Base-by-base conservation (phyloP, 768 basidiomycete species). In the Pulveroboletus sp. region DNA sequence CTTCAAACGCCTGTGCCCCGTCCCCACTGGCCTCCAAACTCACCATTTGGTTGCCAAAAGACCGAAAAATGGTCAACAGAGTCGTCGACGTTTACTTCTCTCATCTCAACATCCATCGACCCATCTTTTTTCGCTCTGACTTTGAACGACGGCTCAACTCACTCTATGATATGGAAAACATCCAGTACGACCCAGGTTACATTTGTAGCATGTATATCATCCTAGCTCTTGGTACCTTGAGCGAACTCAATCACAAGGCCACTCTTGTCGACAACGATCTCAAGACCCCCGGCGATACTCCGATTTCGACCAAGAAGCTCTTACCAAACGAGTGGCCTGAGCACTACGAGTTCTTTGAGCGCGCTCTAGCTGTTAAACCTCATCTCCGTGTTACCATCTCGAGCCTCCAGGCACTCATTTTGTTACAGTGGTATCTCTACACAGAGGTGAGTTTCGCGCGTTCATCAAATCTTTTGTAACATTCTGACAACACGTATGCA, bases 391-490 rank as follows among this genome's bases (percentile, higher is more conserved):
- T 91, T 61, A 89, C 89, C 5, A 79, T 91, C 38, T 82, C 84
- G 6, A 89, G 87, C 62, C 69, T 93, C 52, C 90, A 93, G 65
- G 86, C 90, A 0, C 76, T 93, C 46, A 89, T 91, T 24, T 68
- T 93, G 6, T 67, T 92, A 41, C 91, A 93, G 48, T 92, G 89
- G 90, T 91, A 92, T 67, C 76, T 93, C 18, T 93, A 92, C 60
- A 89, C 84, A 18, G 90, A 92, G 77, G 90, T 88, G 56, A 47
- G 78, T 61, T 17, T 4, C 39, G 3, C 21, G 2, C 18, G 9
- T 43, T 30, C 10, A 28, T 28, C 9, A 52, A 15, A 24, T 15
- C n/a, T 31, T 31, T 21, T 11, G 8, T 37, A 32, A 28, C 43
- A 17, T 53, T 15, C 57, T 60, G 46, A 50, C 38, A 39, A 38